Evolutionary conservation across 2,329 filamentous ascomycete species (phyloP).

Genomic region (Aspergillus eucalypticola): DNA sequence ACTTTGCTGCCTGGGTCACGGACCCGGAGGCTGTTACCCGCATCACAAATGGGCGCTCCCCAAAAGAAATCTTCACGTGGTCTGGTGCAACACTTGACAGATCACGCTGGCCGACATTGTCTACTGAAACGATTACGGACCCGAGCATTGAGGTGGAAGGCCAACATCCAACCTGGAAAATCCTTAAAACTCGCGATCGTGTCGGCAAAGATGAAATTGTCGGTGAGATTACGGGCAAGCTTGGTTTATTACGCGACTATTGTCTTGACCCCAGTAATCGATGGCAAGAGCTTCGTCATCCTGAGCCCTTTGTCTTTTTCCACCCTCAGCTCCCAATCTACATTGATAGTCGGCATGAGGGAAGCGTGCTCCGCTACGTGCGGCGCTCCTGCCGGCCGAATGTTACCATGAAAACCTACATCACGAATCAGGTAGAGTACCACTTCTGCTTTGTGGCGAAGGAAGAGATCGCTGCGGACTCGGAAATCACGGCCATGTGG

Average conservation of each 20-base stretch:
- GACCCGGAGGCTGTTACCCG: constrained; percentile 68
- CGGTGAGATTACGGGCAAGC: constrained; percentile 74
- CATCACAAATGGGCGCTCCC: constrained; percentile 64
- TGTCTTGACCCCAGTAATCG: constrained; percentile 66
- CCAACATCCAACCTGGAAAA: constrained; percentile 67
- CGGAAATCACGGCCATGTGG: constrained; percentile 53
- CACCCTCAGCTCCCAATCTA: constrained; percentile 86
- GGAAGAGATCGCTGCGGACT: constrained; percentile 65
- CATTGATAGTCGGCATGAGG: constrained; percentile 87
- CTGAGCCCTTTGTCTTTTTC: constrained; percentile 77
- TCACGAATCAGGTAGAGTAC: constrained; percentile 75
- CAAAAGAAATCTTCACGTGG: constrained; percentile 70
- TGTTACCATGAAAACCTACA: constrained; percentile 79
- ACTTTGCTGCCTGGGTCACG: constrained; percentile 75
- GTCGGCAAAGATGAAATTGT: constrained; percentile 58
- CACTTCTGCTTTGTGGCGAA: constrained; percentile 92
- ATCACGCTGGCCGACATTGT: constrained; percentile 54
- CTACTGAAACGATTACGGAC: constrained; percentile 56
- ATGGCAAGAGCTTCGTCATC: constrained; percentile 64
- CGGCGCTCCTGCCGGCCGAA: constrained; percentile 90
- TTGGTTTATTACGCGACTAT: constrained; percentile 73
- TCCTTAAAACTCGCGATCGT: constrained; percentile 52
- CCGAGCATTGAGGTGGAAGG: constrained; percentile 52
- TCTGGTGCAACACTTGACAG: constrained; percentile 58
- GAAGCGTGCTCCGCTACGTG: constrained; percentile 83